These are phyloP conservation scores for Leccinum subgranulosum DNA, from an alignment of 768 basidiomycete genomes.

Conservation along the genomic window DNA sequence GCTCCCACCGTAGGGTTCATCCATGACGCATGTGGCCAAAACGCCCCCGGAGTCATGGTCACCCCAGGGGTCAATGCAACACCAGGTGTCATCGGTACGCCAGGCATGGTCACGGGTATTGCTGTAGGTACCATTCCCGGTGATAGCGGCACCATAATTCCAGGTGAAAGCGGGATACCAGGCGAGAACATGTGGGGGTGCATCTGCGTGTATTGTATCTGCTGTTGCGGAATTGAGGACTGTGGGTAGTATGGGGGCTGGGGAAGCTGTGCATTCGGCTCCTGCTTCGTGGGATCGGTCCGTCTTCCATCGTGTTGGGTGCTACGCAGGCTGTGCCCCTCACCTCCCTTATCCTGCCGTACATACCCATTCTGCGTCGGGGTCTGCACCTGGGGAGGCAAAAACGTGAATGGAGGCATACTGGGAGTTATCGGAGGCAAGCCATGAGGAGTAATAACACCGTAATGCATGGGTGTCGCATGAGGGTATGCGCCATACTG, in stretches of 20 bases:
- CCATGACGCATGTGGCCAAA: slow-evolving; percentile 59
- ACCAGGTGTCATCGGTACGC: slow-evolving; percentile 27
- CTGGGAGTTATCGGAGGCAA: slow-evolving; percentile 94
- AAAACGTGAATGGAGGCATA: slow-evolving; percentile 93
- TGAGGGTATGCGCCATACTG: slow-evolving; percentile 29
- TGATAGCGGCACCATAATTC: slow-evolving; percentile 28
- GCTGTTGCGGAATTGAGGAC: slow-evolving; percentile 15
- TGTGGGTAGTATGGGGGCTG: slow-evolving; percentile 13
- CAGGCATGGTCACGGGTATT: slow-evolving; percentile 20
- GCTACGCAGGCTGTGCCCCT: not conserved
- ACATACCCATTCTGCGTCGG: slow-evolving; percentile 19
- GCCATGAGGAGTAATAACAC: slow-evolving; percentile 67
- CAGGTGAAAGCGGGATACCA: slow-evolving; percentile 31
- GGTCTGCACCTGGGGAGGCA: slow-evolving; percentile 44
- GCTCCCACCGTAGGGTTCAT: slow-evolving; percentile 64
- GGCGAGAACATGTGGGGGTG: slow-evolving; percentile 29
- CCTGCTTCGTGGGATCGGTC: slow-evolving; percentile 1
- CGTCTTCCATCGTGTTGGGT: slow-evolving; percentile 9
- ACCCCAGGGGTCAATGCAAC: slow-evolving; percentile 53
- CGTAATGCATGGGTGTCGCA: slow-evolving; percentile 23
- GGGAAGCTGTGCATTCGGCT: slow-evolving; percentile 2
- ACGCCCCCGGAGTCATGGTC: slow-evolving; percentile 70
- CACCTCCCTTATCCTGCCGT: not conserved
- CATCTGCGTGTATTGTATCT: slow-evolving; percentile 23
- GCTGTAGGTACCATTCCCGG: slow-evolving; percentile 21